phyloP scores from a whole-genome alignment of 108 stramenopile genomes.

The Cyclotella choctawhatcheeana region DNA sequence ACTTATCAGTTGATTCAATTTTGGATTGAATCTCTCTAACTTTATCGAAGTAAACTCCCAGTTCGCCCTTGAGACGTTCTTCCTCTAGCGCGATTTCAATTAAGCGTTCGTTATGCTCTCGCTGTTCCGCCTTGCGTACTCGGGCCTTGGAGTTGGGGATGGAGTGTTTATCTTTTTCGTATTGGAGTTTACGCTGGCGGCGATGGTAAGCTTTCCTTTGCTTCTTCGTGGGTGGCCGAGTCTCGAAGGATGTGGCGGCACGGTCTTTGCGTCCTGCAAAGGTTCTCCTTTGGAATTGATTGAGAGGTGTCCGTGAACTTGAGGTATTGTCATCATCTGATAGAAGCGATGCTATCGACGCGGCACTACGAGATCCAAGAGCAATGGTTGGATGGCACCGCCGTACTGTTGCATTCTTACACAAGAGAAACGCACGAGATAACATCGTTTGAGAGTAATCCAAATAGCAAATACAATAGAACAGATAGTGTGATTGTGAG shows the following conservation, averaged over 20 bases:
- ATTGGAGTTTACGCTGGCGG: slow-evolving; percentile 31
- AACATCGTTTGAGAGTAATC: not conserved
- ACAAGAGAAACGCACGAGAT: not conserved
- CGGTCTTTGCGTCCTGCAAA: slow-evolving; percentile 72
- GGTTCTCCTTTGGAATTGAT: slow-evolving; percentile 1
- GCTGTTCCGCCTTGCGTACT: slow-evolving; percentile 44
- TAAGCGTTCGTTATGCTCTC: slow-evolving; percentile 20
- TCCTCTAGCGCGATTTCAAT: slow-evolving; percentile 58
- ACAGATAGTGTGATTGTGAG: no score
- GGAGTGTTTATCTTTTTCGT: slow-evolving; percentile 62
- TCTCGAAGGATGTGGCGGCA: slow-evolving; percentile 55
- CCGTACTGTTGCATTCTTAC: not conserved
- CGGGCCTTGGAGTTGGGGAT: slow-evolving; percentile 74
- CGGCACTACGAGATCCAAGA: not conserved
- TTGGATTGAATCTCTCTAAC: slow-evolving; percentile 36
- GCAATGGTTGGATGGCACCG: not conserved
- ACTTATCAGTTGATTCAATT: slow-evolving; percentile 37
- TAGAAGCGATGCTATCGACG: not conserved
- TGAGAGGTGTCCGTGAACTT: not conserved
- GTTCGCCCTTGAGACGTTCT: slow-evolving; percentile 40
- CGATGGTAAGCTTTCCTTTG: slow-evolving; percentile 69
- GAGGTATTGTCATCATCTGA: not conserved
- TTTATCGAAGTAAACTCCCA: slow-evolving; percentile 45
- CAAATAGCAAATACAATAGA: no score
- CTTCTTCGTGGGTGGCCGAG: slow-evolving; percentile 71